Evolutionary conservation across 2,329 filamentous ascomycete genomes (phyloP).

Genomic region (Stagonosporopsis cucurbitacearum): DNA sequence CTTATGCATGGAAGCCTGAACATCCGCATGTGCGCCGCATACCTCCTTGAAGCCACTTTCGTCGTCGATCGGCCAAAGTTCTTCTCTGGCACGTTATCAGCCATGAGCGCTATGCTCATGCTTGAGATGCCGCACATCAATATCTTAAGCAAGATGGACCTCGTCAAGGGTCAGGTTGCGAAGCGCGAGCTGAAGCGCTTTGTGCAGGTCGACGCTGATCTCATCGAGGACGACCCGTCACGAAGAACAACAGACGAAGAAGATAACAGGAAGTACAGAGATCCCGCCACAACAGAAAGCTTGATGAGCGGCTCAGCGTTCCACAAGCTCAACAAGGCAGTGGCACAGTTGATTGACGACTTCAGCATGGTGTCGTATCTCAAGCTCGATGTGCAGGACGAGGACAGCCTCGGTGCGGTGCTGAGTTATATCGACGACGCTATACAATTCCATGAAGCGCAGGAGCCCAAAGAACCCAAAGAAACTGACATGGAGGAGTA

Average conservation of each 20-base stretch:
- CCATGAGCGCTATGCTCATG: slow-evolving; percentile 99
- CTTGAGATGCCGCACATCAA: slow-evolving; percentile 97
- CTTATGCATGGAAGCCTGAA: slow-evolving; percentile 83
- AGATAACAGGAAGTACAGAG: slow-evolving; percentile 59
- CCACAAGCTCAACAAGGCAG: slow-evolving; percentile 81
- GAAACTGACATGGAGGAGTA: slow-evolving; percentile 40
- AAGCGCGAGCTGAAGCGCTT: slow-evolving; percentile 91
- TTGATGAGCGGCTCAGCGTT: slow-evolving; percentile 85
- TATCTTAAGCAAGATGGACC: slow-evolving; percentile 96
- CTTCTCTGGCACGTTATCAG: slow-evolving; percentile 92
- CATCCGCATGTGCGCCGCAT: slow-evolving; percentile 90
- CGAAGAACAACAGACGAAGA: slow-evolving; percentile 48
- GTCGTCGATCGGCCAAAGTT: slow-evolving; percentile 96
- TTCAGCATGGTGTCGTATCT: slow-evolving; percentile 98
- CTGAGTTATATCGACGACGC: slow-evolving; percentile 94
- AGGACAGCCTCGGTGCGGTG: slow-evolving; percentile 85
- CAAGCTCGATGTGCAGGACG: slow-evolving; percentile 85
- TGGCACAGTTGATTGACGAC: slow-evolving; percentile 90
- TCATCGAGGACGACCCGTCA: slow-evolving; percentile 81
- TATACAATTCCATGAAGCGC: slow-evolving; percentile 90
- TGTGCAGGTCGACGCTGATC: slow-evolving; percentile 79
- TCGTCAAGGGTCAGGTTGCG: slow-evolving; percentile 86
- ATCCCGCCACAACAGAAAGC: slow-evolving; percentile 70
- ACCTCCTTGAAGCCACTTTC: slow-evolving; percentile 94
- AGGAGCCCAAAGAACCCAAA: slow-evolving; percentile 84